These are phyloP conservation scores for Boletales sp. DNA, from an alignment of 768 basidiomycete species.

Conservation along the genomic window DNA sequence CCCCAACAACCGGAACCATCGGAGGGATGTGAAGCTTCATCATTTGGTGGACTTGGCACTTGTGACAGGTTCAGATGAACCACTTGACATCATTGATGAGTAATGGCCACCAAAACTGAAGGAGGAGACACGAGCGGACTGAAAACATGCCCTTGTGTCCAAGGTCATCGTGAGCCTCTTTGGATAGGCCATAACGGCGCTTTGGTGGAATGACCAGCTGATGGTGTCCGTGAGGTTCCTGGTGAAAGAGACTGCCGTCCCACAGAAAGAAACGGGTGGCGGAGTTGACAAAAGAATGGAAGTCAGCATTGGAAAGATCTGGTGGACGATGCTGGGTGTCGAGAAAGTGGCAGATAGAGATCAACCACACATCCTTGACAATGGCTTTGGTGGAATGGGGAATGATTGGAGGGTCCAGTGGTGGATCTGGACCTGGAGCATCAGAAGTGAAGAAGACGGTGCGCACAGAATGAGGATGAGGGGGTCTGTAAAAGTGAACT, in stretches of 20 bases:
- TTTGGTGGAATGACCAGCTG: not conserved
- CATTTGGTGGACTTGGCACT: conserved; percentile 25
- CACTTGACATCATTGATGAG: conserved; percentile 18
- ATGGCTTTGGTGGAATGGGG: no score
- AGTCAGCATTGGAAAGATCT: not conserved
- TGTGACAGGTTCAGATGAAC: conserved; percentile 34
- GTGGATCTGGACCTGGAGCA: no score
- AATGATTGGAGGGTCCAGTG: no score
- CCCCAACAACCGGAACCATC: not conserved
- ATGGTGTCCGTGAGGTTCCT: not conserved
- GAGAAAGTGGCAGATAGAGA: no score
- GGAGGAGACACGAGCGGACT: not conserved
- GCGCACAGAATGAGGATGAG: no score
- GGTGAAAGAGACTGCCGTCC: not conserved
- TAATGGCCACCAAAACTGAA: not conserved
- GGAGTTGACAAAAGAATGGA: not conserved
- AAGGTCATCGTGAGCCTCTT: no score
- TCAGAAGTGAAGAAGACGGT: no score
- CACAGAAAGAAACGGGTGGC: not conserved
- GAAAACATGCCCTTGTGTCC: not conserved
- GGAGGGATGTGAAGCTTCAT: conserved; percentile 21
- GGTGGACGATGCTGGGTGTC: no score
- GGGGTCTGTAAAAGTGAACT: no score
- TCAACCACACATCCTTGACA: no score
- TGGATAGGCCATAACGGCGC: not conserved